Conservation (phyloP, 352 stramenopile genomes). For the Lagenidium giganteum region DNA sequence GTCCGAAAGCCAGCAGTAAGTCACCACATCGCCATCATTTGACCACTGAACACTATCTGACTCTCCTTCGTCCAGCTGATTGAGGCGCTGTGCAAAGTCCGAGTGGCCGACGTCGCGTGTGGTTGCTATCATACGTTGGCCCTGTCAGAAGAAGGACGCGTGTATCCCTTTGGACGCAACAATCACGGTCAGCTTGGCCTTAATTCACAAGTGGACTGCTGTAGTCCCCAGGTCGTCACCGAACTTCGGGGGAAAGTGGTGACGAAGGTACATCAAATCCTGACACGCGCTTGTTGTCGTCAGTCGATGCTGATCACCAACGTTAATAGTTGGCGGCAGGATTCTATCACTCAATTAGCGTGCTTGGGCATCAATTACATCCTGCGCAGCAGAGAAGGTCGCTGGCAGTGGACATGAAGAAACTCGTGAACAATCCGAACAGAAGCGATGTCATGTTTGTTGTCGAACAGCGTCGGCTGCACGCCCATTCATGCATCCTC, state of each 20-base stretch:
- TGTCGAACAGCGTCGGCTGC: slow-evolving; percentile 57
- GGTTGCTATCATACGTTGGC: slow-evolving; percentile 84
- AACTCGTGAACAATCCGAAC: slow-evolving; percentile 65
- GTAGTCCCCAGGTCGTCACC: slow-evolving; percentile 69
- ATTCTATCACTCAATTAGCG: slow-evolving; percentile 90
- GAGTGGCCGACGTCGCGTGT: slow-evolving; percentile 70
- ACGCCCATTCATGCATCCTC: slow-evolving; percentile 84
- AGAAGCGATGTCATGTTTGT: slow-evolving; percentile 84
- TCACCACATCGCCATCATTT: not conserved
- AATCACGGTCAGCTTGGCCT: slow-evolving; percentile 91
- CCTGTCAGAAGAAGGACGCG: slow-evolving; percentile 79
- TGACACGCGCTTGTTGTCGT: not conserved
- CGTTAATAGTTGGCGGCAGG: slow-evolving; percentile 74
- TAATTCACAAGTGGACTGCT: slow-evolving; percentile 64
- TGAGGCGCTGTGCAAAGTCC: slow-evolving; percentile 37
- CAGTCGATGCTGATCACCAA: no score
- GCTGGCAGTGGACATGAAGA: not conserved
- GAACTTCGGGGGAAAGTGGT: slow-evolving; percentile 49
- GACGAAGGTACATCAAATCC: slow-evolving; percentile 36
- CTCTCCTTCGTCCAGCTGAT: no score
- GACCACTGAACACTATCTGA: no score
- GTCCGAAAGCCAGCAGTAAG: slow-evolving; percentile 45
- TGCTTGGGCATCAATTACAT: slow-evolving; percentile 26
- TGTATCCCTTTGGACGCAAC: slow-evolving; percentile 92
- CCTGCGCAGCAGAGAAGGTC: not conserved